Base-by-base conservation (phyloP, 352 stramenopile genomes). In the Phytophthora pini region DNA sequence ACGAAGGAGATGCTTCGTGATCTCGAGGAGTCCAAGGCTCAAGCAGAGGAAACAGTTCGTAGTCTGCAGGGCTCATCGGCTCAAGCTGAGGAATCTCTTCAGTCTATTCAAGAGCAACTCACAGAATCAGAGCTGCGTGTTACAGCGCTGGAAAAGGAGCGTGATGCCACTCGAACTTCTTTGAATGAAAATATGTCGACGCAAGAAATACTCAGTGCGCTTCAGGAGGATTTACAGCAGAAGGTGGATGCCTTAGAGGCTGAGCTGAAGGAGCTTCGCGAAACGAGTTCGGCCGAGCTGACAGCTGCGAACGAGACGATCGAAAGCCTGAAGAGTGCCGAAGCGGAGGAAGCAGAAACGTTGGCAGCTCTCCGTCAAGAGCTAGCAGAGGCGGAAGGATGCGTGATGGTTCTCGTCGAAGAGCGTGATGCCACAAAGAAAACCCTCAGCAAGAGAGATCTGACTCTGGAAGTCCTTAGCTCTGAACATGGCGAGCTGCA, bases 401-500 rank as follows among this genome's bases (percentile, higher is more conserved):
- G 64, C 15, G 68, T 77, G 29, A 67, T 77, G 64, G 68, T 75
- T 27, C 38, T 80, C 22, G 68, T 72, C 5, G 72, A 72, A 45
- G 68, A 80, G 47, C 71, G 67, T 27, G 71, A 79, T 61, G 67
- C 46, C 13, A 50, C 67, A 7, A 76, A 79, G 56, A 76, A 79
- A 36, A 65, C 31, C 11, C 59, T 76, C 2, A 79, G 71, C 24
- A 70, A 71, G 26, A 63, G 44, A 55, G 71, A 77, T 10, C 40
- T 70, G 38, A 72, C 59, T n/a, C 49, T 79, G 27, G 74, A 79
- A 29, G 63, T 79, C 31, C 55, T 79, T 10, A 60, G 61, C 36
- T 73, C 61, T n/a, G 70, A 79, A 41, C 62, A 79, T 61, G 70
- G 70, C 10, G 70, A 79, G 41, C 31, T 79, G 46, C 66, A 79